A percentile compares a stretch with the other conserved stretches of the same genome.
Conservation (phyloP, 139 green algal genomes). For the Diplosphaera chodatii region DNA sequence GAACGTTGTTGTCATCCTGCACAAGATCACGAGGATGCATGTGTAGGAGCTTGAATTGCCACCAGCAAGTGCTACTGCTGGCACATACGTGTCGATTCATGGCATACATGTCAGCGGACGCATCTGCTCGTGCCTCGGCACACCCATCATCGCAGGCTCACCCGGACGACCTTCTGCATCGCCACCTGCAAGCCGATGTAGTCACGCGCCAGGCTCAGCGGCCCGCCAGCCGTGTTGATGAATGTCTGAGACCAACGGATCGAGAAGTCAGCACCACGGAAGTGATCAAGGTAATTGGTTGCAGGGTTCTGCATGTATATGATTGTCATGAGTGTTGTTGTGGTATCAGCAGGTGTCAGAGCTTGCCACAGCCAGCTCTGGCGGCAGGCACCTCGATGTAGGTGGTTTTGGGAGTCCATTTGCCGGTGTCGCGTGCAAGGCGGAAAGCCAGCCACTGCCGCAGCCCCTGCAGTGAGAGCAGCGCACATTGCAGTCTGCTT, state of each 20-base stretch:
- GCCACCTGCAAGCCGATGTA: neutral
- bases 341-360: neutral
- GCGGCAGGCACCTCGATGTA: conserved; percentile 9
- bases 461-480: conserved; percentile 1
- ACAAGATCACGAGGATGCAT: neutral
- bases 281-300: neutral
- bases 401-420: conserved; percentile 3
- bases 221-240: neutral
- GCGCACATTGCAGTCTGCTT: too few species aligned
- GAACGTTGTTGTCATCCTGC: neutral
- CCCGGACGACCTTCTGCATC: too few species aligned
- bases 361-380: neutral
- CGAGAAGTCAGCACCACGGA: neutral
- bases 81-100: neutral
- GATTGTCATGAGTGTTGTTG: conserved; percentile 2
- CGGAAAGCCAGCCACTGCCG: conserved; percentile 13
- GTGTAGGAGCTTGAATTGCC: too few species aligned
- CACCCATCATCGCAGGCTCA: too few species aligned
- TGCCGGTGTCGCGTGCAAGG: neutral
- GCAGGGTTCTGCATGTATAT: neutral
- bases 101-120: neutral
- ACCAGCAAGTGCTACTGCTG: neutral
- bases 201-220: neutral
- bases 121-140: too few species aligned
- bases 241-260: neutral